Evolutionary conservation across 2,329 filamentous ascomycete genomes (phyloP).

Genomic region (Celoporthe dispersa): DNA sequence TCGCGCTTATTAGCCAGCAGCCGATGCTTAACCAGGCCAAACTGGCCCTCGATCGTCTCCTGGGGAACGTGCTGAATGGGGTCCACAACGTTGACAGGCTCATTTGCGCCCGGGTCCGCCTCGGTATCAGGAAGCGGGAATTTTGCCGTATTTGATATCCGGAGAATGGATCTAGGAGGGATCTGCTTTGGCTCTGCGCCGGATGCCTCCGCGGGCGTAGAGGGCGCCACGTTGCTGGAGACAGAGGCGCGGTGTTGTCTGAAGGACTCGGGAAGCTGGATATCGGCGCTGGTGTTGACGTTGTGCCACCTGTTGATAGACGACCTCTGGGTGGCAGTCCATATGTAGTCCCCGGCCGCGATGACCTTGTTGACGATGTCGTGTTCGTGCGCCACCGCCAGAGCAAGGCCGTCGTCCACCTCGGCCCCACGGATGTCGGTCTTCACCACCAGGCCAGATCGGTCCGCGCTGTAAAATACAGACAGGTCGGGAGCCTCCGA

Average conservation of each 20-base stretch:
- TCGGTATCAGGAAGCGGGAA: conserved; percentile 70
- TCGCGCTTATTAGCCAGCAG: conserved; percentile 88
- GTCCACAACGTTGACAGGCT: conserved; percentile 51
- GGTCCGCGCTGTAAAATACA: conserved; percentile 93
- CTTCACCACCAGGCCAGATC: conserved; percentile 92
- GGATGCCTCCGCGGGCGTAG: conserved; percentile 40
- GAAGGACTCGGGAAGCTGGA: conserved; percentile 65
- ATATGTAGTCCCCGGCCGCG: conserved; percentile 75
- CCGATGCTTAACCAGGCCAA: conserved; percentile 91
- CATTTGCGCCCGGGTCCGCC: conserved; percentile 44
- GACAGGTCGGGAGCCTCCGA: conserved; percentile 84
- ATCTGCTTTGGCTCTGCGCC: conserved; percentile 65
- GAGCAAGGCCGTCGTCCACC: conserved; percentile 84
- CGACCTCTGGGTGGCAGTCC: conserved; percentile 88
- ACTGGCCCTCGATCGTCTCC: conserved; percentile 91
- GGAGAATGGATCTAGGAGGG: conserved; percentile 75
- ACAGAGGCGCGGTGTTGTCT: conserved; percentile 54
- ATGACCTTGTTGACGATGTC: conserved; percentile 75
- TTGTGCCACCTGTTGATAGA: conserved; percentile 93
- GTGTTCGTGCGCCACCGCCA: conserved; percentile 92
- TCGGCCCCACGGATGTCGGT: conserved; percentile 83
- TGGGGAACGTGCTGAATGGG: conserved; percentile 72
- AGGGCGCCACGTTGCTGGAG: conserved; percentile 43
- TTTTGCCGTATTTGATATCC: conserved; percentile 81
- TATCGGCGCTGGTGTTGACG: conserved; percentile 76